These are phyloP conservation scores for Ascocoryne sarcoides DNA, from an alignment of 2,329 filamentous ascomycete genomes.

Conservation along the genomic window DNA sequence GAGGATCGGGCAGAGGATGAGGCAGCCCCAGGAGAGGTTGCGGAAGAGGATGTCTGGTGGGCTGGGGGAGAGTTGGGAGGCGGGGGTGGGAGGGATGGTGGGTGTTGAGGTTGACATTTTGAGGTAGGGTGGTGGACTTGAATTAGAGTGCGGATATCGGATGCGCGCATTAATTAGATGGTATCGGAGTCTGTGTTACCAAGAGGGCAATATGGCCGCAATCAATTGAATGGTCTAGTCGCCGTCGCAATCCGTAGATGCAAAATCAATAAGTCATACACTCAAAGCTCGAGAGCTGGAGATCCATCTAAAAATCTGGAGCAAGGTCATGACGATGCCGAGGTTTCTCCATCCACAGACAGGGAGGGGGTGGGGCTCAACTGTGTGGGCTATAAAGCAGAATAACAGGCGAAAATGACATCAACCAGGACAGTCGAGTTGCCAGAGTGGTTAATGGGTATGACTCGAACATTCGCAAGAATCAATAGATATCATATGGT, in stretches of 20 bases:
- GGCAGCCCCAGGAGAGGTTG: constrained; percentile 33
- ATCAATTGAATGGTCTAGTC: too few relatives aligned
- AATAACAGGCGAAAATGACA: constrained; percentile 7
- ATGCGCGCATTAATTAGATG: too few relatives aligned
- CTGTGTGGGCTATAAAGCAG: background rate
- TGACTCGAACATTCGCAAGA: constrained; percentile 23
- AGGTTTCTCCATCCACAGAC: background rate
- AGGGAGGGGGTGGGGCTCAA: too few relatives aligned
- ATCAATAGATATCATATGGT: constrained; percentile 27
- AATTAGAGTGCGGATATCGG: too few relatives aligned
- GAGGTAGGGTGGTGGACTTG: too few relatives aligned
- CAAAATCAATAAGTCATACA: background rate
- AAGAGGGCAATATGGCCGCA: too few relatives aligned
- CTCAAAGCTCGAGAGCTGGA: background rate
- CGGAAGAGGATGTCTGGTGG: constrained; percentile 12
- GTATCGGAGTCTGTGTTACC: too few relatives aligned
- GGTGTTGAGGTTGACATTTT: constrained; percentile 11
- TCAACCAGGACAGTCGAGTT: constrained; percentile 12
- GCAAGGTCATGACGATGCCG: background rate
- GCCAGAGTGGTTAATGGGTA: constrained; percentile 31
- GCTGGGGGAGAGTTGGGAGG: background rate
- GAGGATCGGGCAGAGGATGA: constrained; percentile 45
- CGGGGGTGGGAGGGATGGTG: background rate
- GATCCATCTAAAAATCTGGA: background rate
- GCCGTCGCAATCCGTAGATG: too few relatives aligned